A percentile compares a stretch with the other conserved stretches of the same genome.
Conservation (phyloP, 2,329 filamentous ascomycete genomes). For the Myriosclerotinia scirpicola region DNA sequence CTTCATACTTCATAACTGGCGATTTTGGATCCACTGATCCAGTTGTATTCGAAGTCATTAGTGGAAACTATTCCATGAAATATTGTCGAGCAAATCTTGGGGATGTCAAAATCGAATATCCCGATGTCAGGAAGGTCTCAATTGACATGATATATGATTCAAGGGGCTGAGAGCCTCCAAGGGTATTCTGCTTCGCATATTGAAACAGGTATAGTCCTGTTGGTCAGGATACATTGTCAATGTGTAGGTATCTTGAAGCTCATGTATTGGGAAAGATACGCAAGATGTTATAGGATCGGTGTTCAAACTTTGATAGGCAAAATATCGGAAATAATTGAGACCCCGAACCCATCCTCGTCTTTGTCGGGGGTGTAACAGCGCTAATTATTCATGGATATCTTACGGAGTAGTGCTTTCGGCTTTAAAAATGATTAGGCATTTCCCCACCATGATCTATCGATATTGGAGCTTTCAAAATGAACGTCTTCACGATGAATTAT, state of each 20-base stretch:
- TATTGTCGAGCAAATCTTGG: background rate
- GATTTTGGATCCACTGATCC: background rate
- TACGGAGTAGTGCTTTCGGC: background rate
- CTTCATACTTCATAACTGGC: constrained; percentile 13
- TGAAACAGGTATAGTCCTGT: background rate
- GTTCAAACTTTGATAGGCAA: constrained; percentile 17
- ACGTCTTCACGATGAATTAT: constrained; percentile 5
- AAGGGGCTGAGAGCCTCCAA: background rate
- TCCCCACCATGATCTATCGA: constrained; percentile 11
- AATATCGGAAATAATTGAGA: constrained; percentile 8
- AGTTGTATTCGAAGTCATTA: constrained; percentile 4
- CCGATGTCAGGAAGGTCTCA: background rate
- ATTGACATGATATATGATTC: constrained; percentile 10
- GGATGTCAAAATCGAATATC: too few species aligned
- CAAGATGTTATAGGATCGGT: background rate
- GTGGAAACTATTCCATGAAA: background rate
- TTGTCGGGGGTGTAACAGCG: background rate
- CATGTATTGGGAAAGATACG: constrained; percentile 16
- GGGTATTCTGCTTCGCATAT: background rate
- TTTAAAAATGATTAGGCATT: constrained; percentile 8
- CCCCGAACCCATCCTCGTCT: too few species aligned
- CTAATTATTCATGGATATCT: background rate
- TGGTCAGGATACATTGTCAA: too few species aligned
- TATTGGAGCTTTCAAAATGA: background rate
- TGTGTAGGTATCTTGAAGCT: background rate